Evolutionary conservation across 1,139 yeast genomes (phyloP).

Genomic region (Suhomyces atakaporum): DNA sequence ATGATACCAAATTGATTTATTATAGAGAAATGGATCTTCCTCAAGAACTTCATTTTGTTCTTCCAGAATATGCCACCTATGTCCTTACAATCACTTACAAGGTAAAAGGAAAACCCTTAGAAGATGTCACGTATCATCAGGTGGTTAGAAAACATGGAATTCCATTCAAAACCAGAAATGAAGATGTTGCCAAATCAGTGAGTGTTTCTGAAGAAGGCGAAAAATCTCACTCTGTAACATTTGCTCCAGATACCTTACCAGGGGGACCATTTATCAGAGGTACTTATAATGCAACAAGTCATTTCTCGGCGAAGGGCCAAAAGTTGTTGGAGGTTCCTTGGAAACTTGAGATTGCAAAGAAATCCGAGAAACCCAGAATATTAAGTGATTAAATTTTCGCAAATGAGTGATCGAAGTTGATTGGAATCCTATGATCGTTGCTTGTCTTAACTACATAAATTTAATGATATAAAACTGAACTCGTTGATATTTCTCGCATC

Average conservation of each 20-base stretch:
- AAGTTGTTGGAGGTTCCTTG: slow-evolving; percentile 29
- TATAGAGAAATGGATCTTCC: slow-evolving; percentile 32
- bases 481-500: too few relatives aligned
- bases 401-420: neutral
- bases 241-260: slow-evolving; percentile 37
- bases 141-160: slow-evolving; percentile 35
- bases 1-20: slow-evolving; percentile 23
- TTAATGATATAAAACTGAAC: too few relatives aligned
- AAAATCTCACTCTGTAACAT: slow-evolving; percentile 21
- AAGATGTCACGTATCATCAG: slow-evolving; percentile 33
- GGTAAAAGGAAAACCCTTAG: slow-evolving; percentile 28
- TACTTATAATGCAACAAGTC: slow-evolving; percentile 31
- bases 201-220: slow-evolving; percentile 21
- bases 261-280: slow-evolving; percentile 40
- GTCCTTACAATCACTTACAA: slow-evolving; percentile 30
- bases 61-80: slow-evolving; percentile 39
- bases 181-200: slow-evolving; percentile 23
- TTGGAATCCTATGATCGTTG: too few relatives aligned
- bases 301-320: slow-evolving; percentile 30
- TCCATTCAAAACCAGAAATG: slow-evolving; percentile 29
- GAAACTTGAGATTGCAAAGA: slow-evolving; percentile 30
- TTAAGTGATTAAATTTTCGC: slow-evolving; percentile 3
- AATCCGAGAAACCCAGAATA: slow-evolving; percentile 23
- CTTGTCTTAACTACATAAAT: too few relatives aligned
- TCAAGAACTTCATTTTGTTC: slow-evolving; percentile 27